These are phyloP conservation scores for Saccharomycopsis malanga DNA, from an alignment of 805 yeast genomes.

Conservation along the genomic window DNA sequence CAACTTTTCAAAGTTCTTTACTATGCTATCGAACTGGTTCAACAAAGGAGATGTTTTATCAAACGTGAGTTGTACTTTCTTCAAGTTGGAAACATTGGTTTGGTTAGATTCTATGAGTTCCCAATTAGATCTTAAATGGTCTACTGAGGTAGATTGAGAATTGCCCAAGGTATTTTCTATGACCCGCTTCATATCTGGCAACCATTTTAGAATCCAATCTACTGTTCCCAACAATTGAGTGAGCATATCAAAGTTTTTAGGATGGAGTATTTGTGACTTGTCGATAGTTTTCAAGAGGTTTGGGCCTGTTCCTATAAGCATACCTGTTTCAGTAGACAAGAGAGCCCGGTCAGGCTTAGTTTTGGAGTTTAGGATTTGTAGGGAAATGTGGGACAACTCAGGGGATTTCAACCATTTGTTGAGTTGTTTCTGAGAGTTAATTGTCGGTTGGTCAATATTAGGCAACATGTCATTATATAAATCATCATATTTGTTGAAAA, in stretches of 20 bases:
- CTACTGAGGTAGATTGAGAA: neutral
- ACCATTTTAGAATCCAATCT: constrained; percentile 53
- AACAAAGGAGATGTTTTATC: constrained; percentile 21
- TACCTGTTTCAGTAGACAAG: constrained; percentile 27
- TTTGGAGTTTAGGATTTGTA: constrained; percentile 26
- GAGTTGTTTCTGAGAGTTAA: constrained; percentile 25
- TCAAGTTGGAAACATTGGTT: constrained; percentile 12
- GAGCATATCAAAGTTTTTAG: constrained; percentile 42
- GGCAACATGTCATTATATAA: constrained; percentile 28
- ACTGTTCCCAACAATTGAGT: constrained; percentile 48
- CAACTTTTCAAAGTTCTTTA: constrained; percentile 24
- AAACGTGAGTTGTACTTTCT: constrained; percentile 13
- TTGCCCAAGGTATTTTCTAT: constrained; percentile 16
- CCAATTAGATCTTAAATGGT: constrained; percentile 18
- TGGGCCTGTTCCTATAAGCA: constrained; percentile 27
- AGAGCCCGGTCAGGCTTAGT: constrained; percentile 21
- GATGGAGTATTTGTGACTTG: constrained; percentile 49
- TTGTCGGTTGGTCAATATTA: constrained; percentile 18
- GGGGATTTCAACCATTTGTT: constrained; percentile 28
- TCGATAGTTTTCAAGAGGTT: constrained; percentile 30
- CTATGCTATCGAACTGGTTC: constrained; percentile 26
- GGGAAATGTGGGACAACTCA: constrained; percentile 29
- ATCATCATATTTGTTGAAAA: constrained; percentile 31
- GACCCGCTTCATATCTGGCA: constrained; percentile 46
- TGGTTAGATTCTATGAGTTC: constrained; percentile 17